Percentiles rank a stretch among this genome's conserved stretches.
phyloP scores from a whole-genome alignment of 2,329 filamentous ascomycete species.

The Pseudogymnoascus sp. region DNA sequence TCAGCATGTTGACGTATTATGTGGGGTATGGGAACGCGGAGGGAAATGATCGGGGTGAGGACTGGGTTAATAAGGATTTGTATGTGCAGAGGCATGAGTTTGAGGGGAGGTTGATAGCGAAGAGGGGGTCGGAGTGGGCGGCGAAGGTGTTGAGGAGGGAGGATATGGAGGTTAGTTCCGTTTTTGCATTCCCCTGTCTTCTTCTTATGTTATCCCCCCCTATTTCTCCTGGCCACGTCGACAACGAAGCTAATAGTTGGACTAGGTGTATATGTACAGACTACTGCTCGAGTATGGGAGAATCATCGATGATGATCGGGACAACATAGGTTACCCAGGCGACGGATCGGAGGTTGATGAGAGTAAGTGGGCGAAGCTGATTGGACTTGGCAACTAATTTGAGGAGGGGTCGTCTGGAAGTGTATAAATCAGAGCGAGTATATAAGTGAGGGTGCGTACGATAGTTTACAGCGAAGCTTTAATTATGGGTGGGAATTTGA shows the following conservation, averaged over 20 bases:
- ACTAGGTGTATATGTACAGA: slow-evolving; percentile 52
- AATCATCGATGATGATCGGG: slow-evolving; percentile 32
- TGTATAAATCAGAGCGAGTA: not conserved
- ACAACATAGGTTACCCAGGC: slow-evolving; percentile 28
- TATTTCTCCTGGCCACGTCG: not conserved
- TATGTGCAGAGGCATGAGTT: slow-evolving; percentile 36
- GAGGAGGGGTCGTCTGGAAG: not conserved
- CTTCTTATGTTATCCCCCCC: slow-evolving; percentile 9
- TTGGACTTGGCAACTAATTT: not conserved
- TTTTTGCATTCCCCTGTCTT: not conserved
- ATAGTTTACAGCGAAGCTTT: not conserved
- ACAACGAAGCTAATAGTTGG: slow-evolving; percentile 24
- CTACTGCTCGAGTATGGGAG: slow-evolving; percentile 58
- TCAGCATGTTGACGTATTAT: slow-evolving; percentile 68
- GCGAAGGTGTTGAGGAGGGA: slow-evolving; percentile 62
- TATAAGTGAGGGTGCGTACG: not conserved
- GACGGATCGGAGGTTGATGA: slow-evolving; percentile 28
- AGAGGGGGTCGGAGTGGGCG: slow-evolving; percentile 63
- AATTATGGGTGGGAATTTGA: not conserved
- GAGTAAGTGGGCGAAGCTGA: not conserved
- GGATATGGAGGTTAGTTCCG: slow-evolving; percentile 61
- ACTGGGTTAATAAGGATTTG: slow-evolving; percentile 34
- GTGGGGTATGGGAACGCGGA: slow-evolving; percentile 49
- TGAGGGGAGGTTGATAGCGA: slow-evolving; percentile 59
- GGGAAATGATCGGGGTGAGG: slow-evolving; percentile 41